Conservation (phyloP, 2,329 filamentous ascomycete species). For the Chaetothyriales sp. region DNA sequence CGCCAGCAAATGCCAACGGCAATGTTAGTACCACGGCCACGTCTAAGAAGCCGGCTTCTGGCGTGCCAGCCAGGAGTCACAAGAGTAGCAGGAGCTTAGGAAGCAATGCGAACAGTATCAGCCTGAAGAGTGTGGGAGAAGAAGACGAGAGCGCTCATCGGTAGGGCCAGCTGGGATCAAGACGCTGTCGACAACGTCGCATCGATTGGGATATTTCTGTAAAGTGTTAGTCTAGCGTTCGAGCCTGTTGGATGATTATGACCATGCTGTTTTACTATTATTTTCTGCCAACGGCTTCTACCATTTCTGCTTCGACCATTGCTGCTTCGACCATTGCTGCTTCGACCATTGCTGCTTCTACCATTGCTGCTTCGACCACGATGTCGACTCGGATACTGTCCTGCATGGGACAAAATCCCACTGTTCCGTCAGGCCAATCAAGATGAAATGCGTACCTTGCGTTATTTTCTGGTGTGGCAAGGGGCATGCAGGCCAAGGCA, state of each 20-base stretch:
- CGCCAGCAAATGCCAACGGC: conserved; percentile 9
- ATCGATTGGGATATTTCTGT: not conserved
- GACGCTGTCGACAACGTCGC: not conserved
- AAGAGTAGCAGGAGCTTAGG: conserved; percentile 8
- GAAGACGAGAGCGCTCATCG: conserved; percentile 7
- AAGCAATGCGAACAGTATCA: conserved; percentile 4
- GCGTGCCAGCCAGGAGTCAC: conserved; percentile 2
- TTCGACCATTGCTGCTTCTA: too few species aligned
- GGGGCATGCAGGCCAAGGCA: too few species aligned
- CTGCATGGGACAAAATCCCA: too few species aligned
- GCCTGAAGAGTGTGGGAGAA: conserved; percentile 12
- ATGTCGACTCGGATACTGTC: too few species aligned
- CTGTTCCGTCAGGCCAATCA: too few species aligned
- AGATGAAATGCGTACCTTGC: too few species aligned
- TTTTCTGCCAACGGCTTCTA: not conserved
- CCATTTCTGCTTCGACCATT: not conserved
- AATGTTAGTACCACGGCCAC: conserved; percentile 5
- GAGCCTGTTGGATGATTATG: not conserved
- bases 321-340: too few species aligned
- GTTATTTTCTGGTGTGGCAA: too few species aligned
- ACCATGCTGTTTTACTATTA: not conserved
- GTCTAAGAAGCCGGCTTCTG: conserved; percentile 1
- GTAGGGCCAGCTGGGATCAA: not conserved
- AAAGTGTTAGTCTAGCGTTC: not conserved
- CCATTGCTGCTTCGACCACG: too few species aligned